Evolutionary conservation across 805 yeast species (phyloP), one percentile per base, ranked within the genome.

Genomic region (Metschnikowia picachoensis): DNA sequence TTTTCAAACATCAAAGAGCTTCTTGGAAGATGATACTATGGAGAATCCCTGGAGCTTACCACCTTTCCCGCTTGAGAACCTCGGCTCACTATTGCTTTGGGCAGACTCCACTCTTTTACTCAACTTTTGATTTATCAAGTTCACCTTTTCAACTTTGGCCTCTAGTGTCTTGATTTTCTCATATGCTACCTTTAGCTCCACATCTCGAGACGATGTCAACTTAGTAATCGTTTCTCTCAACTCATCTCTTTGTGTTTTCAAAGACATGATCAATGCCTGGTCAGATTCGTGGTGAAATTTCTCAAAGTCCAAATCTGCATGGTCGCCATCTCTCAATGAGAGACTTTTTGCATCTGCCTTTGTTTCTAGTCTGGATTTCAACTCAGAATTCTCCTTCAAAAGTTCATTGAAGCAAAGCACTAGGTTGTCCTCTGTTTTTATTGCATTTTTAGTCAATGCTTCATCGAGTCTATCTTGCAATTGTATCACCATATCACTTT

Each of bases 401-500:
- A 77, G 51, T 34, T 66, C 68, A 35, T 71, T 68, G 46, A 77
- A 58, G 46, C 73, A 70, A 11, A 62, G 62, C 41, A 67, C 57
- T 32, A 79, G 52, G 15, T 62, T 66, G 3, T 64, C 60, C 30
- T 70, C 68, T 43, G 72, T 72, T 15, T 50, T 39, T 12, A 35
- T 37, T 14, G 39, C 51, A 49, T 28, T 48, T 44, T 37, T 61
- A 58, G 39, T 41, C 30, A 51, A 55, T 15, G 69, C 57, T 32
- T 73, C 68, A 4, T 69, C 72, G 16, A 80, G 59, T 46, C 73
- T 77, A 5, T 79, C 75, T 46, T 70, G 68, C 30, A 74, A 65
- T 47, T 78, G 76, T 37, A 70, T 70, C 3, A 78, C 62, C 43
- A 64, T 41, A 43, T 80, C 82, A 30, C 77, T 78, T 51, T 78